Evolutionary conservation across 2,329 filamentous ascomycete species (phyloP).

Genomic region (Aureobasidium subglaciale): DNA sequence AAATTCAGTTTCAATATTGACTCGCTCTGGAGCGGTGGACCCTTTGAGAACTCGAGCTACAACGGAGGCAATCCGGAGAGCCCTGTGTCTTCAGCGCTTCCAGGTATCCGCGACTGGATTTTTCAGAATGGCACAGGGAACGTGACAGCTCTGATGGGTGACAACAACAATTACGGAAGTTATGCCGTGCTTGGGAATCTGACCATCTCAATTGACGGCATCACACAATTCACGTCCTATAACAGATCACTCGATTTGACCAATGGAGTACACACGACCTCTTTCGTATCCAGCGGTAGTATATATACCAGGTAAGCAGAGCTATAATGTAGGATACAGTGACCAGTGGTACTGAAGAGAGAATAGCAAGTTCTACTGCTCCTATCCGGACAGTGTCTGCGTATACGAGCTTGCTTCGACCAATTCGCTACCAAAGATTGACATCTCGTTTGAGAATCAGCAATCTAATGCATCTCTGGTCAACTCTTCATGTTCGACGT

Average conservation of each 20-base stretch:
- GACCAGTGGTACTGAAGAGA: not conserved
- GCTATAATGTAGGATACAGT: too few relatives aligned
- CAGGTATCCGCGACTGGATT: slow-evolving; percentile 40
- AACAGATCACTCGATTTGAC: slow-evolving; percentile 38
- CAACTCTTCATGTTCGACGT: slow-evolving; percentile 17
- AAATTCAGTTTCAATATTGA: slow-evolving; percentile 43
- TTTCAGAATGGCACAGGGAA: slow-evolving; percentile 46
- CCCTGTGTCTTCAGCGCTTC: slow-evolving; percentile 23
- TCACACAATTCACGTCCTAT: slow-evolving; percentile 30
- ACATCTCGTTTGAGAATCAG: slow-evolving; percentile 38
- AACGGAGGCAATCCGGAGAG: slow-evolving; percentile 40
- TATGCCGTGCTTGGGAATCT: slow-evolving; percentile 44
- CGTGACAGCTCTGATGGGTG: slow-evolving; percentile 34
- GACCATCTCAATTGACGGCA: slow-evolving; percentile 32
- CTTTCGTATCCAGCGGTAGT: slow-evolving; percentile 24
- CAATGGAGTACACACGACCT: slow-evolving; percentile 35
- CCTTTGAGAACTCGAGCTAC: slow-evolving; percentile 40
- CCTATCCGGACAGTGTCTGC: slow-evolving; percentile 36
- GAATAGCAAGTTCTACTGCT: slow-evolving; percentile 39
- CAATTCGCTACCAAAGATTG: slow-evolving; percentile 33
- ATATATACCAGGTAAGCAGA: slow-evolving; percentile 23
- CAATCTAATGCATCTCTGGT: slow-evolving; percentile 24
- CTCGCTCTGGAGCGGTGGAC: slow-evolving; percentile 45
- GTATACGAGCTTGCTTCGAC: slow-evolving; percentile 31
- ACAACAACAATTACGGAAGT: slow-evolving; percentile 37